phyloP scores from a whole-genome alignment of 1,284 basidiomycete genomes.

The Cutaneotrichosporon cyanovorans region DNA sequence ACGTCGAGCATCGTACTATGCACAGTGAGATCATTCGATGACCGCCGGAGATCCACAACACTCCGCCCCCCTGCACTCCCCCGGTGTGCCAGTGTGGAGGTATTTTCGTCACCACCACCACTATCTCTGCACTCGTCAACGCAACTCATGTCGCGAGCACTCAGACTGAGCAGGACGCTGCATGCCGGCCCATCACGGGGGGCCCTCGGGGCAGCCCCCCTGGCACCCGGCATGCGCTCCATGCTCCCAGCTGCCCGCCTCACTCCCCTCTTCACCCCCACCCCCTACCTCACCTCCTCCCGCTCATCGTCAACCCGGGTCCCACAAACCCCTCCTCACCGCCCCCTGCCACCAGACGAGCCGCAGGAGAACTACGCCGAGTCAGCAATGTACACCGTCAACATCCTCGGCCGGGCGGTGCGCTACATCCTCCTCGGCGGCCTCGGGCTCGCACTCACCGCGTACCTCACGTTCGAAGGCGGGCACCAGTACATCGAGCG shows the following conservation, averaged over 20 bases:
- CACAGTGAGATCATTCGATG: too few relatives aligned
- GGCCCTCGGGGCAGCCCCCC: too few relatives aligned
- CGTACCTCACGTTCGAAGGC: conserved; percentile 49
- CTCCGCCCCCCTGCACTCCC: neutral
- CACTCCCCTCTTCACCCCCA: neutral
- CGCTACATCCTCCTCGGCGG: conserved; percentile 35
- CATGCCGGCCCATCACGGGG: too few relatives aligned
- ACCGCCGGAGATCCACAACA: too few relatives aligned
- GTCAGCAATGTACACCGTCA: conserved; percentile 39
- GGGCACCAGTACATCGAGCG: conserved; percentile 66
- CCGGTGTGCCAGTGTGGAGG: neutral
- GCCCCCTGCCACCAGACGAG: conserved; percentile 31
- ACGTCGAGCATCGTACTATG: too few relatives aligned
- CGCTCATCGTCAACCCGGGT: neutral
- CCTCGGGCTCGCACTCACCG: conserved; percentile 42
- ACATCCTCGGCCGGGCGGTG: conserved; percentile 31
- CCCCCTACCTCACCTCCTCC: neutral
- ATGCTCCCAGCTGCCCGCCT: neutral
- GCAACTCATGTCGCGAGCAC: neutral
- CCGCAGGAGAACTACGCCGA: conserved; percentile 41
- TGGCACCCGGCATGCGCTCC: too few relatives aligned
- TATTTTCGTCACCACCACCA: conserved; percentile 4
- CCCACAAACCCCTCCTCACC: conserved; percentile 14
- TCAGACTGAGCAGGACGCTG: neutral
- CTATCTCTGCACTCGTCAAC: neutral